Evolutionary conservation across 2,329 filamentous ascomycete genomes (phyloP).

Genomic region (Epichloe typhina): DNA sequence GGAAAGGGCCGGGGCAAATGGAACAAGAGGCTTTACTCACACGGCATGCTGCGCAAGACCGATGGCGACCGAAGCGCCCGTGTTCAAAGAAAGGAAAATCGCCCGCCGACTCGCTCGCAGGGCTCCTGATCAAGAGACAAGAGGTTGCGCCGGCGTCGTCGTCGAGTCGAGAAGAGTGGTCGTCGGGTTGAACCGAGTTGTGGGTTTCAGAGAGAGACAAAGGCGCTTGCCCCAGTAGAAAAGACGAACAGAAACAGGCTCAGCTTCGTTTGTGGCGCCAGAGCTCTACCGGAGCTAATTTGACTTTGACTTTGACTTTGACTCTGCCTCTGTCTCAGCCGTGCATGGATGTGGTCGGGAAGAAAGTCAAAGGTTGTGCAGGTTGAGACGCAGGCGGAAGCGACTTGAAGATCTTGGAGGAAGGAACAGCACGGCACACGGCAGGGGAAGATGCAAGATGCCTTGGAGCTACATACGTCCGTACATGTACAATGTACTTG

Average conservation of each 20-base stretch:
- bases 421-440: not conserved
- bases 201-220: conserved; percentile 1
- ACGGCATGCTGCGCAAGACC: conserved; percentile 23
- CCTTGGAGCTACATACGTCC: no score
- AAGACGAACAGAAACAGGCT: not conserved
- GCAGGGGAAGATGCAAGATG: no score
- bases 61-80: conserved; percentile 13
- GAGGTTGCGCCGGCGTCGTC: conserved; percentile 2
- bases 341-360: not conserved
- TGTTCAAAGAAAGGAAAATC: conserved; percentile 3
- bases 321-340: not conserved
- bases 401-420: not conserved
- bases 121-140: conserved; percentile 9
- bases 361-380: no score
- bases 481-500: no score
- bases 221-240: not conserved
- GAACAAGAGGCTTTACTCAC: conserved; percentile 16
- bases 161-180: not conserved
- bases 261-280: not conserved
- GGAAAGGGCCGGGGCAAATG: not conserved
- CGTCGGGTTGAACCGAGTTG: conserved; percentile 1
- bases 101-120: conserved; percentile 1
- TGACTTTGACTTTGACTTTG: not conserved
- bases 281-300: not conserved
- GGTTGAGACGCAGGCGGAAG: no score